phyloP scores from a whole-genome alignment of 345 rosid species.

The Sonneratia alba region DNA sequence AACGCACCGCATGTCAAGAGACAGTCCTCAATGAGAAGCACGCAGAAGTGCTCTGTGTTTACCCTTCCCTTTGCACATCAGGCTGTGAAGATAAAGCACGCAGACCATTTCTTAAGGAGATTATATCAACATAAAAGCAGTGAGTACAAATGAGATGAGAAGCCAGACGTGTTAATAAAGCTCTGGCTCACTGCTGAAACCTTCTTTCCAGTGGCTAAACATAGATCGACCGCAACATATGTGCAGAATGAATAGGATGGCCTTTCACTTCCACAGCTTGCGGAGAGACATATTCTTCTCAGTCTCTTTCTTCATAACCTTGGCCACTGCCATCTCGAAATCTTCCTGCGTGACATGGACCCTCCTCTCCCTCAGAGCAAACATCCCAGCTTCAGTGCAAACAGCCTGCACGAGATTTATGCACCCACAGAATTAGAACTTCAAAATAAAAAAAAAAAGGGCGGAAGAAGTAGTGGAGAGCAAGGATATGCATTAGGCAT shows the following conservation, averaged over 20 bases:
- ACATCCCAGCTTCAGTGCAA: slow-evolving; percentile 99
- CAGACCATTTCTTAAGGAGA: not conserved
- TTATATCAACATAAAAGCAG: not conserved
- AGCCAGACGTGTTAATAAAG: not conserved
- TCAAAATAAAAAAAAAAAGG: not conserved
- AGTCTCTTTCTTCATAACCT: slow-evolving; percentile 99
- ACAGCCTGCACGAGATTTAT: slow-evolving; percentile 55
- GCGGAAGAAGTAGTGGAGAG: not conserved
- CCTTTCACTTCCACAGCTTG: slow-evolving; percentile 83
- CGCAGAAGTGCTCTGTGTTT: not conserved
- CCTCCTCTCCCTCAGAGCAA: slow-evolving; percentile 95
- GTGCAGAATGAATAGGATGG: not conserved
- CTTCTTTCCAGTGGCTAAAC: not conserved
- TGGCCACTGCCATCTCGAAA: slow-evolving; percentile 98
- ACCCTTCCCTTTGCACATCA: not conserved
- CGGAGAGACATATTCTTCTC: slow-evolving; percentile 98
- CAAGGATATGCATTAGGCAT: too few species aligned
- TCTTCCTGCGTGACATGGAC: slow-evolving; percentile 98
- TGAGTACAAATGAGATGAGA: not conserved
- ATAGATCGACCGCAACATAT: not conserved
- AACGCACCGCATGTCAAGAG: not conserved
- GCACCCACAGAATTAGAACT: not conserved
- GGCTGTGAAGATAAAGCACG: not conserved
- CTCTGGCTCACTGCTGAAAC: not conserved
- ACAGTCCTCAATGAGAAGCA: not conserved